A percentile compares a stretch with the other conserved stretches of the same genome.
Evolutionary conservation across 331 rosid species (phyloP).

Genomic region (Pyrus hybrid): DNA sequence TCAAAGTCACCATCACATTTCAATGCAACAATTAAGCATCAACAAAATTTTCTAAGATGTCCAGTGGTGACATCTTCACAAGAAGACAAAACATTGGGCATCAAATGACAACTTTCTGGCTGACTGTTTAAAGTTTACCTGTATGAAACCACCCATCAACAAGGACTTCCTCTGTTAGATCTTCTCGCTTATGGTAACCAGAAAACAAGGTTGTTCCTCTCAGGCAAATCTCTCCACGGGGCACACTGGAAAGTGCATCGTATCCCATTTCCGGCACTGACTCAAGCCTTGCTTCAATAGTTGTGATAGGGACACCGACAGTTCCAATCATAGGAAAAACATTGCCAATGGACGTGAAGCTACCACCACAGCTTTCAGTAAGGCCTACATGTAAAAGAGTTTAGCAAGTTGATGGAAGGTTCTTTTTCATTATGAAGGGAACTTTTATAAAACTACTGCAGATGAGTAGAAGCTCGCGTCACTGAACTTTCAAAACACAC

Average conservation of each 20-base stretch:
- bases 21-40: neutral
- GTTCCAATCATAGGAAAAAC: conserved; percentile 70
- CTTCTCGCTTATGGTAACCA: conserved; percentile 78
- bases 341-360: conserved; percentile 65
- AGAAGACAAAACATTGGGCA: neutral
- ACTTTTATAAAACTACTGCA: neutral
- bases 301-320: conserved; percentile 73
- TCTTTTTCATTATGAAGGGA: neutral
- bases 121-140: conserved; percentile 34
- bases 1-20: neutral
- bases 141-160: conserved; percentile 91
- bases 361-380: conserved; percentile 85
- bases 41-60: neutral
- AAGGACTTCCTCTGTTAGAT: conserved; percentile 65
- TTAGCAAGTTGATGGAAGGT: neutral
- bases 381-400: conserved; percentile 43
- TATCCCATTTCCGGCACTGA: conserved; percentile 88
- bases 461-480: neutral
- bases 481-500: neutral
- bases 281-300: conserved; percentile 87
- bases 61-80: neutral
- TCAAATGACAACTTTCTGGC: neutral
- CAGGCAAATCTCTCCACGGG: conserved; percentile 85
- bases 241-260: conserved; percentile 58
- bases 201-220: conserved; percentile 66